phyloP scores from a whole-genome alignment of 2,329 filamentous ascomycete species.

The Taxawa tesnikishii region DNA sequence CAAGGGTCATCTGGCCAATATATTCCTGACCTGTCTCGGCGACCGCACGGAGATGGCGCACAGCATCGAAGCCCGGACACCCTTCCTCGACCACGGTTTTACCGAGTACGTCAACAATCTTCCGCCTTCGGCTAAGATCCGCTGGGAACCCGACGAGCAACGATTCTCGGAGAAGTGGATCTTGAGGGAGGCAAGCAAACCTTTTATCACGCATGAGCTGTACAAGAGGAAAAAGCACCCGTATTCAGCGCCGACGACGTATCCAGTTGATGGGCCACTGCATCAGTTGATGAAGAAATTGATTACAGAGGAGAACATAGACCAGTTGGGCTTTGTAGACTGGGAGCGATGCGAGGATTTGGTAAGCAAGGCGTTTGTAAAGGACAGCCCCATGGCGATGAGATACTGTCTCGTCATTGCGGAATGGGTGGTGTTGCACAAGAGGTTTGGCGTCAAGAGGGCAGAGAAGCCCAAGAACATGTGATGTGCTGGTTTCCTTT shows the following conservation, averaged over 20 bases:
- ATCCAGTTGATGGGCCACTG: conserved; percentile 30
- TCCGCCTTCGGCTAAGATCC: conserved; percentile 24
- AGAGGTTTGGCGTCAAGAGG: conserved; percentile 29
- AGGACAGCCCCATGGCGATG: conserved; percentile 19
- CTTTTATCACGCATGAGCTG: conserved; percentile 40
- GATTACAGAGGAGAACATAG: conserved; percentile 15
- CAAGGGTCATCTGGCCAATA: conserved; percentile 24
- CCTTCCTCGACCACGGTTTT: conserved; percentile 27
- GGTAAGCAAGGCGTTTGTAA: conserved; percentile 27
- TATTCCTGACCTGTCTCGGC: conserved; percentile 30
- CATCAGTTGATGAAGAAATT: conserved; percentile 18
- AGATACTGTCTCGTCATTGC: conserved; percentile 25
- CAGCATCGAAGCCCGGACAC: conserved; percentile 26
- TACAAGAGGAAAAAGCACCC: conserved; percentile 38
- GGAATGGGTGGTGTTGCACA: conserved; percentile 32
- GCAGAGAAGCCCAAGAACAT: conserved; percentile 11
- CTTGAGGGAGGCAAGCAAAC: conserved; percentile 36
- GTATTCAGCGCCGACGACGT: conserved; percentile 34
- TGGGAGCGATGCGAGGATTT: conserved; percentile 15
- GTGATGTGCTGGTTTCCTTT: conserved; percentile 1
- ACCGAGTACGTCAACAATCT: conserved; percentile 26
- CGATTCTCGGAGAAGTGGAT: conserved; percentile 35
- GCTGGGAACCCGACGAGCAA: conserved; percentile 13
- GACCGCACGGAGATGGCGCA: conserved; percentile 35
- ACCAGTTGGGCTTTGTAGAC: conserved; percentile 16